phyloP scores from a whole-genome alignment of 2,329 filamentous ascomycete genomes.

The Exutisphaerella laricina region DNA sequence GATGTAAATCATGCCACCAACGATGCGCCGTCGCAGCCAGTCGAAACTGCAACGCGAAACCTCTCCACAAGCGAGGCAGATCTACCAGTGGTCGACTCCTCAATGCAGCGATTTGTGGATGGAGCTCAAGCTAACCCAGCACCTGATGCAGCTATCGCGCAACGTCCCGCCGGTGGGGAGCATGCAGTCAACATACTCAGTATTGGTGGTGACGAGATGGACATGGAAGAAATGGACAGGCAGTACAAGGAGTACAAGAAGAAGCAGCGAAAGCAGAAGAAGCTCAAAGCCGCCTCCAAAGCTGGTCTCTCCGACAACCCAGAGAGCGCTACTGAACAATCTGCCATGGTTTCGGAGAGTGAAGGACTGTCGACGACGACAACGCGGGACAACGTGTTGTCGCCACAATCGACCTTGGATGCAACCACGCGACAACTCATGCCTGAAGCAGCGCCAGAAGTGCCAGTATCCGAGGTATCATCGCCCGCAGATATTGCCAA shows the following conservation, averaged over 20 bases:
- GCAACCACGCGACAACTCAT: conserved; percentile 1
- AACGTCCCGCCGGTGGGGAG: too few species aligned
- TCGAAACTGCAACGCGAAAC: neutral
- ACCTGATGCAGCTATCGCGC: neutral
- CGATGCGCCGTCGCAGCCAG: neutral
- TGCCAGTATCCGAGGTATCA: neutral
- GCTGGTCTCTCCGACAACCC: conserved; percentile 16
- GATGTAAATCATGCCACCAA: neutral
- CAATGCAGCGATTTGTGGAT: neutral
- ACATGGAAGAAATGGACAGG: conserved; percentile 33
- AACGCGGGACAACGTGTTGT: conserved; percentile 2
- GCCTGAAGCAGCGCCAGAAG: conserved; percentile 1
- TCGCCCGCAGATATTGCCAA: too few species aligned
- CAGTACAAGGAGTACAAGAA: conserved; percentile 32
- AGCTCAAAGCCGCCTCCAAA: conserved; percentile 22
- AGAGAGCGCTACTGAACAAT: conserved; percentile 18
- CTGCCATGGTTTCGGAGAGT: conserved; percentile 17
- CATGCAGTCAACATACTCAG: conserved; percentile 8
- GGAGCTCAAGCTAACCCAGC: neutral
- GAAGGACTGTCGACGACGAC: conserved; percentile 10
- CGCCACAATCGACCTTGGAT: neutral
- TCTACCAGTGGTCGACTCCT: neutral
- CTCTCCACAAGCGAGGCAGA: neutral
- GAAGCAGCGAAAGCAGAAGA: conserved; percentile 31
- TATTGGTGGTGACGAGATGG: conserved; percentile 26